Percentiles rank a stretch among this genome's conserved stretches.
phyloP scores from a whole-genome alignment of 176 grass and related monocot species.

The Aegilops longissima region DNA sequence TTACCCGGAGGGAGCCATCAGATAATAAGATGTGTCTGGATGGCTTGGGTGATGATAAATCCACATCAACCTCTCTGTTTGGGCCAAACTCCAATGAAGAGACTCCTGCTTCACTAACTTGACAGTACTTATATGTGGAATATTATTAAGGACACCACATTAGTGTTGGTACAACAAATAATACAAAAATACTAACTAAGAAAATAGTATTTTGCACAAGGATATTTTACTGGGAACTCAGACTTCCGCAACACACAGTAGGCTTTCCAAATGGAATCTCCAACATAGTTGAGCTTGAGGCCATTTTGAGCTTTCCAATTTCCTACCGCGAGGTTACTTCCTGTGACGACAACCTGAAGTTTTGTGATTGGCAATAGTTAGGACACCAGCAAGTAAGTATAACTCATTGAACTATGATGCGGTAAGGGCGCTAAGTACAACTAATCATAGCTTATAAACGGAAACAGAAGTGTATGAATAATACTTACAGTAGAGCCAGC shows the following conservation, averaged over 20 bases:
- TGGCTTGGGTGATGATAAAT: constrained; percentile 52
- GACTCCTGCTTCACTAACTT: constrained; percentile 53
- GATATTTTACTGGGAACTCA: constrained; percentile 96
- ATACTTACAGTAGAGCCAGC: constrained; percentile 70
- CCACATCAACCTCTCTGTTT: constrained; percentile 80
- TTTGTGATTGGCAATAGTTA: constrained; percentile 17
- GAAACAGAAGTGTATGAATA: constrained; percentile 18
- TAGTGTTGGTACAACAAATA: constrained; percentile 11
- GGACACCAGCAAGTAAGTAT: constrained; percentile 19
- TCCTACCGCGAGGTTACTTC: constrained; percentile 74
- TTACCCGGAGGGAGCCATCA: constrained; percentile 90
- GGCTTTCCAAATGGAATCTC: constrained; percentile 81
- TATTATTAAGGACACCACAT: constrained; percentile 58
- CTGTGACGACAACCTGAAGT: constrained; percentile 69
- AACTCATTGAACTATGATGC: neutral
- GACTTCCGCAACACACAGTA: constrained; percentile 68
- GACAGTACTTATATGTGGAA: constrained; percentile 89
- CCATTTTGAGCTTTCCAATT: constrained; percentile 77
- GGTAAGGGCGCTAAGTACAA: constrained; percentile 6
- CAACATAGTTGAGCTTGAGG: constrained; percentile 69
- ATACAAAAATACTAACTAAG: constrained; percentile 27
- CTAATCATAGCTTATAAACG: neutral
- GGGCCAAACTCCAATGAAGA: constrained; percentile 71
- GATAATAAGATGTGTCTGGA: constrained; percentile 71
- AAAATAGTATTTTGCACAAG: constrained; percentile 34